Evolutionary conservation across 2,329 filamentous ascomycete genomes (phyloP).

Genomic region (Zymoseptoria brevis): DNA sequence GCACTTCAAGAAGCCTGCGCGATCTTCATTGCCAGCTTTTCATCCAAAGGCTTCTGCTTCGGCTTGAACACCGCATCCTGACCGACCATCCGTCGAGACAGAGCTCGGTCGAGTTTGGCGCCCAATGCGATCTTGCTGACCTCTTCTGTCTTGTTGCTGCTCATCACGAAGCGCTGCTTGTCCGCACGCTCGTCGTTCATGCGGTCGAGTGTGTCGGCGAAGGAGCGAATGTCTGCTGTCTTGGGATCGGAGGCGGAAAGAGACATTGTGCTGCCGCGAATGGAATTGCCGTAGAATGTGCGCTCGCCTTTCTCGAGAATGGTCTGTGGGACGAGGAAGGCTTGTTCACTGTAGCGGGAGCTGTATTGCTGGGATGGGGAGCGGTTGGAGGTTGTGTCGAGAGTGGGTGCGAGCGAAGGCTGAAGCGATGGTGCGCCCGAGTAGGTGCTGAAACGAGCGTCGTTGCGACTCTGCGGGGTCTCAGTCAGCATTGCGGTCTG

Average conservation of each 20-base stretch:
- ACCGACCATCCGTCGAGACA: slow-evolving; percentile 75
- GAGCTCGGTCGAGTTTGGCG: slow-evolving; percentile 81
- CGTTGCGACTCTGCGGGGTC: slow-evolving; percentile 14
- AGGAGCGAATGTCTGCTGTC: slow-evolving; percentile 61
- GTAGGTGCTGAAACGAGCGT: slow-evolving; percentile 44
- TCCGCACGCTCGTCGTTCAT: slow-evolving; percentile 82
- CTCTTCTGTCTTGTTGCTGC: slow-evolving; percentile 70
- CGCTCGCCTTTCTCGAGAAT: slow-evolving; percentile 15
- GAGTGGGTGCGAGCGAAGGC: slow-evolving; percentile 41
- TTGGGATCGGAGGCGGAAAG: slow-evolving; percentile 39
- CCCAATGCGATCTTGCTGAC: slow-evolving; percentile 80
- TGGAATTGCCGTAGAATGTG: slow-evolving; percentile 12
- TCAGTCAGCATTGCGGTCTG: background rate
- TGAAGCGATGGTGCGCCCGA: slow-evolving; percentile 44
- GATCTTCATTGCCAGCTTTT: slow-evolving; percentile 14
- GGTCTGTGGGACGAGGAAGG: slow-evolving; percentile 12
- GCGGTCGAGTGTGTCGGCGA: slow-evolving; percentile 72
- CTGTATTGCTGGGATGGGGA: slow-evolving; percentile 16
- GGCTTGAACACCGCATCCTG: slow-evolving; percentile 73
- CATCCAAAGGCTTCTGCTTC: slow-evolving; percentile 23
- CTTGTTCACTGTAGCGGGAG: slow-evolving; percentile 18
- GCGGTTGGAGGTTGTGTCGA: slow-evolving; percentile 26
- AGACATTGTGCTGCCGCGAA: slow-evolving; percentile 22
- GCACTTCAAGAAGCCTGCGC: background rate
- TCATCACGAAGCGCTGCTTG: slow-evolving; percentile 72